Conservation (phyloP, 352 stramenopile species). For the Phytophthora ohioensis region DNA sequence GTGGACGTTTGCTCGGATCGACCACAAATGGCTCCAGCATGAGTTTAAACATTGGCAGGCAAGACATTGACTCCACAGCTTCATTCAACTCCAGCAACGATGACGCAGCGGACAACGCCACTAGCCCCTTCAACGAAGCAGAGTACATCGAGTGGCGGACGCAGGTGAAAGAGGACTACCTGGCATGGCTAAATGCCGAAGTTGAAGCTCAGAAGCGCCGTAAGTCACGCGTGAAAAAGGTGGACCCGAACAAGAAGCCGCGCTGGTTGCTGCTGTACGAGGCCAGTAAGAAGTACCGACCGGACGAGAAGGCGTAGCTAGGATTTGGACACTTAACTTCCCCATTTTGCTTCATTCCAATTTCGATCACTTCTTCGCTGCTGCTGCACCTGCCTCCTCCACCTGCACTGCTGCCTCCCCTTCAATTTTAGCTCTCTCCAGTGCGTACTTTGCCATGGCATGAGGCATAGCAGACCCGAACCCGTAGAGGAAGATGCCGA, state of each 20-base stretch:
- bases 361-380: constrained; percentile 36
- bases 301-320: constrained; percentile 40
- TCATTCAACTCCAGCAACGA: constrained; percentile 18
- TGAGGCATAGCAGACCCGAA: constrained; percentile 70
- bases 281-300: constrained; percentile 57
- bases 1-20: constrained; percentile 34
- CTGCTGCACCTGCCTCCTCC: constrained; percentile 4
- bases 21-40: constrained; percentile 29
- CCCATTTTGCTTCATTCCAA: constrained; percentile 9
- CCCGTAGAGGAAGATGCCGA: constrained; percentile 77
- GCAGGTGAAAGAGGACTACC: constrained; percentile 77
- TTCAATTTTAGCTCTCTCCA: constrained; percentile 69
- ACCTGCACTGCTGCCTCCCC: constrained; percentile 36
- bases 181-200: constrained; percentile 75
- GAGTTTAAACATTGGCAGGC: constrained; percentile 25
- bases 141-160: constrained; percentile 77
- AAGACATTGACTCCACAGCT: constrained; percentile 24
- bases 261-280: constrained; percentile 79
- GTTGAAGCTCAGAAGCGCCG: constrained; percentile 59
- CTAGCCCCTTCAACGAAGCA: constrained; percentile 55
- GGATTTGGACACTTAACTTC: constrained; percentile 25
- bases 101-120: neutral
- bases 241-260: constrained; percentile 63
- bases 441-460: constrained; percentile 74
- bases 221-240: constrained; percentile 54